These are phyloP conservation scores for Apiospora sp. DNA, from an alignment of 2,329 filamentous ascomycete species.

Conservation along the genomic window DNA sequence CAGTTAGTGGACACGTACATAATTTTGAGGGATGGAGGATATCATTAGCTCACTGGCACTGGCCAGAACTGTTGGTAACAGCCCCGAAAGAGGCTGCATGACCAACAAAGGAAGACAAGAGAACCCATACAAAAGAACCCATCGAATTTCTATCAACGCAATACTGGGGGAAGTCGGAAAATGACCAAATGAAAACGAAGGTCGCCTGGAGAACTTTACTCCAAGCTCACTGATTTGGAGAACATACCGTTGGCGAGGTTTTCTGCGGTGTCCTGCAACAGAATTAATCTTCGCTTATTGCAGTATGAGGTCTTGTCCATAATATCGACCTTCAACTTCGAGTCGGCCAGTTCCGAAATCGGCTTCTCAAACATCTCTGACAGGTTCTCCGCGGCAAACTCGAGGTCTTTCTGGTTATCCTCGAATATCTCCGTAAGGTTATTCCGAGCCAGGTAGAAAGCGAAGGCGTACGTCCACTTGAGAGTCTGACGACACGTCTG, in stretches of 20 bases:
- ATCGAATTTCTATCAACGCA: background rate
- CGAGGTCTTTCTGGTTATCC: constrained; percentile 97
- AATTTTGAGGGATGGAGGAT: background rate
- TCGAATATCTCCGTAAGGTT: constrained; percentile 98
- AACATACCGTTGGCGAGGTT: constrained; percentile 84
- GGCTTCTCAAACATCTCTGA: constrained; percentile 99
- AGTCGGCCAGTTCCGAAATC: constrained; percentile 79
- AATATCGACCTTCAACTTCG: constrained; percentile 97
- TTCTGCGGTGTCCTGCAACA: constrained; percentile 91
- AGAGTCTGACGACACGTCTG: constrained; percentile 98
- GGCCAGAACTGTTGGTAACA: background rate
- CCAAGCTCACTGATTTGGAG: background rate
- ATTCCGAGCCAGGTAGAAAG: constrained; percentile 95
- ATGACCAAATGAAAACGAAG: background rate
- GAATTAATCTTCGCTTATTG: constrained; percentile 87
- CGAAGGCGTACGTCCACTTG: constrained; percentile 99
- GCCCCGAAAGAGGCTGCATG: background rate
- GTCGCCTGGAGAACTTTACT: background rate
- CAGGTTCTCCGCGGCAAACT: constrained; percentile 94
- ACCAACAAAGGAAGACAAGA: background rate
- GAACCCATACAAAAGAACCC: background rate
- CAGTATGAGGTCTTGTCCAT: constrained; percentile 99
- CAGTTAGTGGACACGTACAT: background rate
- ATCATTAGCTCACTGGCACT: constrained; percentile 23
- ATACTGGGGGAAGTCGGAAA: background rate